Conservation (phyloP, 352 stramenopile species). For the Globisporangium barbulae region DNA sequence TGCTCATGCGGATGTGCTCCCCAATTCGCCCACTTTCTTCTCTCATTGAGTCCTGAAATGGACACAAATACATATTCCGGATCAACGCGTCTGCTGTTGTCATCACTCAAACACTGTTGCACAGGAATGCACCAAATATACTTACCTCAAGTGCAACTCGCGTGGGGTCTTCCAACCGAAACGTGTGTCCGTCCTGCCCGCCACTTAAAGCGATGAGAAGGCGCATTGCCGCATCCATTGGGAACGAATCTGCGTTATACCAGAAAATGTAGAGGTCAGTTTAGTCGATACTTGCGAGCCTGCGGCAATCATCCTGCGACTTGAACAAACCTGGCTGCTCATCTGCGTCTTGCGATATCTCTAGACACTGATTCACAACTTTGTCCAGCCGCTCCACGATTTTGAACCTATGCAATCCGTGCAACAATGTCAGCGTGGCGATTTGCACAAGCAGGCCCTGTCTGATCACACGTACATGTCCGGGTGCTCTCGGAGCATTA, state of each 20-base stretch:
- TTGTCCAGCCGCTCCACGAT: constrained; percentile 34
- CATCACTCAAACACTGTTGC: neutral
- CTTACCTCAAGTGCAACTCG: constrained; percentile 20
- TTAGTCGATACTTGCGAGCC: neutral
- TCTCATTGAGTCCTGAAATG: neutral
- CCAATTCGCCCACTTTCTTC: constrained; percentile 31
- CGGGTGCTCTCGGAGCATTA: constrained; percentile 13
- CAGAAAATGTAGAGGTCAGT: neutral
- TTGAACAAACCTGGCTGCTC: constrained; percentile 10
- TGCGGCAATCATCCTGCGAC: neutral
- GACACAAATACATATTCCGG: neutral
- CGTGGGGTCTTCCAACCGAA: constrained; percentile 53
- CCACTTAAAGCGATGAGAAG: constrained; percentile 58
- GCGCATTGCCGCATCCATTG: constrained; percentile 32
- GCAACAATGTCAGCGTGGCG: neutral
- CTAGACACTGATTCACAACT: constrained; percentile 31
- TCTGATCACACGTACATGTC: constrained; percentile 15
- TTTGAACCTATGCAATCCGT: constrained; percentile 20
- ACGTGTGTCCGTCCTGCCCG: constrained; percentile 49
- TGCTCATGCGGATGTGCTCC: constrained; percentile 52
- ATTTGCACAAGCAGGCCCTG: neutral
- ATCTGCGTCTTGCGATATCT: constrained; percentile 14
- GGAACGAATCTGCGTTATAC: constrained; percentile 19
- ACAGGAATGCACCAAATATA: neutral
- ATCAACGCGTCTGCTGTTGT: neutral